Percentiles rank a stretch among this genome's conserved stretches.
These are phyloP conservation scores for Hapsidospora chrysogenum DNA, from an alignment of 495 filamentous ascomycete species.

Conservation along the genomic window DNA sequence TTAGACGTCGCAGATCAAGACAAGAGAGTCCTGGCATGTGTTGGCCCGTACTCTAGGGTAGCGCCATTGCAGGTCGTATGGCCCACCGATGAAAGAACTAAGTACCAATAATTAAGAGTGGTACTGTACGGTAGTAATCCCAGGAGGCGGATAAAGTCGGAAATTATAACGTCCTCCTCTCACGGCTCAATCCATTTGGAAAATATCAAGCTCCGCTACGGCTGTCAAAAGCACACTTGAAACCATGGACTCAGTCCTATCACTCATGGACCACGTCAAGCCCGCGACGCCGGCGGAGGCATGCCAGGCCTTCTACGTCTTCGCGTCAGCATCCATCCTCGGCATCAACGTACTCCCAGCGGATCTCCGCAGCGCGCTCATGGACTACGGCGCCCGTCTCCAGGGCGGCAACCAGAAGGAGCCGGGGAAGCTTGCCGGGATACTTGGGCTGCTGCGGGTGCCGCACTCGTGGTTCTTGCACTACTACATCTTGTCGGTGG, in stretches of 20 bases:
- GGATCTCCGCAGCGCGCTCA: conserved; percentile 20
- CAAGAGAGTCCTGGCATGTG: no score
- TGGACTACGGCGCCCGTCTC: conserved; percentile 31
- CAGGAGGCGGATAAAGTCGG: no score
- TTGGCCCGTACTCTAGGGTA: no score
- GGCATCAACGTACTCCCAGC: conserved; percentile 20
- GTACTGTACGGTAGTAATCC: no score
- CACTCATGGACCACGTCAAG: neutral
- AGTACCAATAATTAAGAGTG: no score
- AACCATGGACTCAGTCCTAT: neutral
- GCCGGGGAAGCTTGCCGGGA: conserved; percentile 1
- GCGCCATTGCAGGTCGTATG: no score
- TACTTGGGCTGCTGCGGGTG: conserved; percentile 29
- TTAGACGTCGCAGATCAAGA: no score
- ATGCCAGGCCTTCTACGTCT: conserved; percentile 29
- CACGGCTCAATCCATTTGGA: no score
- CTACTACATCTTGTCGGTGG: conserved; percentile 64
- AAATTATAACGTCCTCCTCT: no score
- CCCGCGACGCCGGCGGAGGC: conserved; percentile 14
- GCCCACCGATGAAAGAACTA: no score
- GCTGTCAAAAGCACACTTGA: no score
- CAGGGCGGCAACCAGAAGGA: conserved; percentile 1
- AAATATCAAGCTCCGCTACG: no score
- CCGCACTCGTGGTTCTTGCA: conserved; percentile 79
- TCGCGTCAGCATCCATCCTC: conserved; percentile 18